phyloP scores from a whole-genome alignment of 345 rosid genomes.

The Viola odorata region DNA sequence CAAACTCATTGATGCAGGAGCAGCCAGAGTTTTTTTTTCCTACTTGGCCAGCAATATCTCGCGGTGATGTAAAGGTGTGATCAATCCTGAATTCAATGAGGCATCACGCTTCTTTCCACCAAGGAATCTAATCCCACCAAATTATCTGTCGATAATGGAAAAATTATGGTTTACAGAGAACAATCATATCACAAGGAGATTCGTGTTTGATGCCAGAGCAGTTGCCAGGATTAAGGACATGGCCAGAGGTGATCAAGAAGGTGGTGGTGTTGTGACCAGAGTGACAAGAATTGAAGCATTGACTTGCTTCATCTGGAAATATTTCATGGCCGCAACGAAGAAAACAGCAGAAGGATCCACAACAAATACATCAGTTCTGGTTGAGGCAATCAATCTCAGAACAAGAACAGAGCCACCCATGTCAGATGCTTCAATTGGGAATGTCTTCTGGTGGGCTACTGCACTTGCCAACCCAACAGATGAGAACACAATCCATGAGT shows the following conservation, averaged over 20 bases:
- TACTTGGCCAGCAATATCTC: constrained; percentile 3
- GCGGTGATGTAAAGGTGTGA: background rate
- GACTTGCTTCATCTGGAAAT: no score
- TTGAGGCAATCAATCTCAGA: no score
- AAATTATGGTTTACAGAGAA: constrained; percentile 13
- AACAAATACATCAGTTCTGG: no score
- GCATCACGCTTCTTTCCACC: constrained; percentile 11
- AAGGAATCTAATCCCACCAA: constrained; percentile 3
- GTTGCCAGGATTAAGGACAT: no score
- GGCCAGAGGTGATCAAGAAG: no score
- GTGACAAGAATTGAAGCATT: no score
- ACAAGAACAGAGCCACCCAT: no score
- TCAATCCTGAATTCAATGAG: constrained; percentile 1
- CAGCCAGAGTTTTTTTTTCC: background rate
- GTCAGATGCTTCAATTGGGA: background rate
- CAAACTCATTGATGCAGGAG: constrained; percentile 8
- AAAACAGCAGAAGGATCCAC: no score
- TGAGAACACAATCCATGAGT: background rate
- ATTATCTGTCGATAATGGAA: constrained; percentile 11
- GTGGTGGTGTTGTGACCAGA: no score
- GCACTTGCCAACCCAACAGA: no score
- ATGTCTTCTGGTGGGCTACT: background rate
- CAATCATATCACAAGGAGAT: constrained; percentile 6
- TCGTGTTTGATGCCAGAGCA: no score
- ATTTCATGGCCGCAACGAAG: no score